Evolutionary conservation across 768 basidiomycete genomes (phyloP).

Genomic region (Leccinum pellstonianum): DNA sequence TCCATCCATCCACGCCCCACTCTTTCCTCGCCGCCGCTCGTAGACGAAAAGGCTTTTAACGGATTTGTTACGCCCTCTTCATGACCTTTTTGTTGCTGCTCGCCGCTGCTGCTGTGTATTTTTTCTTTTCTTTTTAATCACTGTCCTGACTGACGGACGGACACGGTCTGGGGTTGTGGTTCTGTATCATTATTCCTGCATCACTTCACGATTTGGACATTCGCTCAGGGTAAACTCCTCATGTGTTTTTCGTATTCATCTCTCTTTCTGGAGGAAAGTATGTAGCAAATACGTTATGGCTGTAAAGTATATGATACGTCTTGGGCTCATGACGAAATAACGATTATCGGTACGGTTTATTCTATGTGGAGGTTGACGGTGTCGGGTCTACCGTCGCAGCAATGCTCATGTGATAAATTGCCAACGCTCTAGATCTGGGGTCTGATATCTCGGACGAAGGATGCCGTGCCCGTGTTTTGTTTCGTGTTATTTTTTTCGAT

Average conservation of each 20-base stretch:
- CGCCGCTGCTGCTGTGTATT: slow-evolving; percentile 12
- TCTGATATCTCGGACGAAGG: background rate
- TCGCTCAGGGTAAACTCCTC: slow-evolving; percentile 7
- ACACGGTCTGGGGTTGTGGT: slow-evolving; percentile 11
- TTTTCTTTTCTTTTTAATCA: slow-evolving; percentile 29
- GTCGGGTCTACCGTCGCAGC: background rate
- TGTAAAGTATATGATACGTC: slow-evolving; percentile 35
- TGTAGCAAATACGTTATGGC: slow-evolving; percentile 38
- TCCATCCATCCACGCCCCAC: background rate
- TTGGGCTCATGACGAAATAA: slow-evolving; percentile 5
- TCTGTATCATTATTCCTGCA: slow-evolving; percentile 38
- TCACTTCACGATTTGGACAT: slow-evolving; percentile 27
- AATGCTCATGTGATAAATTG: background rate
- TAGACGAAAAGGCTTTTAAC: slow-evolving; percentile 19
- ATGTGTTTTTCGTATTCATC: slow-evolving; percentile 21
- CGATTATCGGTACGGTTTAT: background rate
- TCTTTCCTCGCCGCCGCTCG: background rate
- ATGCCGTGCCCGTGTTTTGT: background rate
- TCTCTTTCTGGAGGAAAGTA: slow-evolving; percentile 14
- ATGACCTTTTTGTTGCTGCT: slow-evolving; percentile 17
- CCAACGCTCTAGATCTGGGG: background rate
- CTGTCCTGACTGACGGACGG: slow-evolving; percentile 13
- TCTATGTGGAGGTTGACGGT: background rate
- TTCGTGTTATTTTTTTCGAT: background rate
- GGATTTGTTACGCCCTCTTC: slow-evolving; percentile 25